phyloP scores from a whole-genome alignment of 768 basidiomycete genomes.

The Amanita pallidorosea region DNA sequence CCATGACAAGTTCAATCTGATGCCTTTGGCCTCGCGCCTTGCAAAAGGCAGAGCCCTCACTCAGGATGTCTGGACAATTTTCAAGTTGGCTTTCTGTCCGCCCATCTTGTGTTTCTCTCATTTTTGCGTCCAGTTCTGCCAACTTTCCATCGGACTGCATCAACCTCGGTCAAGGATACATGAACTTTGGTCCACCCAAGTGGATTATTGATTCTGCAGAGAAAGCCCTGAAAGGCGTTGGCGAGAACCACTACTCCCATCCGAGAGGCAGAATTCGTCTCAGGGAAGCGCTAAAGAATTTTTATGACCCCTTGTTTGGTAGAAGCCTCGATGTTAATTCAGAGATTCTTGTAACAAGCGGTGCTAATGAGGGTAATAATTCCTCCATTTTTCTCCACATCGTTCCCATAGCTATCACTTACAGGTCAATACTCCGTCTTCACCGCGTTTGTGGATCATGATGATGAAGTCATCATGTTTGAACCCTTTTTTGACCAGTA shows the following conservation, averaged over 20 bases:
- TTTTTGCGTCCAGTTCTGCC: slow-evolving; percentile 43
- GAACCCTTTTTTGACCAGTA: slow-evolving; percentile 99
- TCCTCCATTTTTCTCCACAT: background rate
- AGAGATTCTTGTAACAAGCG: slow-evolving; percentile 91
- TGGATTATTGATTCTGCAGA: slow-evolving; percentile 73
- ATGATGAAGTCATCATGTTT: slow-evolving; percentile 97
- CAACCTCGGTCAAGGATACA: slow-evolving; percentile 92
- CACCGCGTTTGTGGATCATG: slow-evolving; percentile 81
- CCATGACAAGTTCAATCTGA: slow-evolving; percentile 35
- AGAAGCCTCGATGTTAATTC: slow-evolving; percentile 72
- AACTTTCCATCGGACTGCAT: slow-evolving; percentile 89
- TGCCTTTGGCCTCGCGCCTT: slow-evolving; percentile 65
- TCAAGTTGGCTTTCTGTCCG: slow-evolving; percentile 43
- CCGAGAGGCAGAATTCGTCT: slow-evolving; percentile 83
- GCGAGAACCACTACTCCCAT: slow-evolving; percentile 82
- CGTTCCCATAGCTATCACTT: slow-evolving; percentile 7
- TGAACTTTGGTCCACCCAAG: slow-evolving; percentile 81
- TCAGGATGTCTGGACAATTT: slow-evolving; percentile 88
- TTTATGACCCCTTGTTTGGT: slow-evolving; percentile 61
- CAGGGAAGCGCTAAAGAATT: slow-evolving; percentile 74
- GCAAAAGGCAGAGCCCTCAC: slow-evolving; percentile 67
- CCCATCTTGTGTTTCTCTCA: slow-evolving; percentile 2
- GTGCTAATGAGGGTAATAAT: slow-evolving; percentile 85
- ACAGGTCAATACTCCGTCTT: slow-evolving; percentile 91
- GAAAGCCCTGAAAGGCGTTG: slow-evolving; percentile 49